A percentile compares a stretch with the other conserved stretches of the same genome.
These are phyloP conservation scores for Microcyclospora tardicrescens DNA, from an alignment of 2,329 filamentous ascomycete genomes.

Conservation along the genomic window DNA sequence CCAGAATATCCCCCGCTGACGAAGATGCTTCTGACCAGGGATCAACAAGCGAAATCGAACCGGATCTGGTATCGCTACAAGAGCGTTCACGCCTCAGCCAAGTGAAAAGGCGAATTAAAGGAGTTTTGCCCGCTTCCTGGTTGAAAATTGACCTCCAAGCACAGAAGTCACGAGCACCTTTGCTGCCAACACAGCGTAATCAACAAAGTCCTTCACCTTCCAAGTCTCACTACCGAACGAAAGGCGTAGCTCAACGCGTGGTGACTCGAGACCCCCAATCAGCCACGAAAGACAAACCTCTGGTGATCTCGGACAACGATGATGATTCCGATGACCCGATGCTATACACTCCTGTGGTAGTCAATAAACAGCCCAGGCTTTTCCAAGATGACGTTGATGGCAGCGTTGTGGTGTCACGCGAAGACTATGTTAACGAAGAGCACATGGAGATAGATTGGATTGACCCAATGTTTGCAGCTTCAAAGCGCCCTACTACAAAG, in stretches of 20 bases:
- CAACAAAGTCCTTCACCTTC: slow-evolving; percentile 8
- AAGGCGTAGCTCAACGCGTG: slow-evolving; percentile 15
- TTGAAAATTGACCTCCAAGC: slow-evolving; percentile 32
- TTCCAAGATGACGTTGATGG: background rate
- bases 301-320: slow-evolving; percentile 26
- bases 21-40: slow-evolving; percentile 1
- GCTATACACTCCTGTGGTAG: too few species aligned
- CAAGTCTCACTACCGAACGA: slow-evolving; percentile 10
- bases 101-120: slow-evolving; percentile 31
- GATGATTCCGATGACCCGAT: slow-evolving; percentile 12
- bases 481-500: slow-evolving; percentile 5
- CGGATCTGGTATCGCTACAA: too few species aligned
- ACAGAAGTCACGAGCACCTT: slow-evolving; percentile 6
- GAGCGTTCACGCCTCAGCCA: slow-evolving; percentile 1
- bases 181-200: slow-evolving; percentile 1
- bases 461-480: slow-evolving; percentile 26
- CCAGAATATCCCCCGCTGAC: background rate
- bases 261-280: background rate
- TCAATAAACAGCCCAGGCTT: too few species aligned
- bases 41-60: background rate
- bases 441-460: slow-evolving; percentile 34
- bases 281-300: slow-evolving; percentile 3
- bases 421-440: slow-evolving; percentile 19
- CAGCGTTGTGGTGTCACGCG: background rate
- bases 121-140: slow-evolving; percentile 39